Evolutionary conservation across 352 stramenopile species (phyloP), one percentile per base, ranked within the genome.

Genomic region (Pilasporangium apinafurcum): DNA sequence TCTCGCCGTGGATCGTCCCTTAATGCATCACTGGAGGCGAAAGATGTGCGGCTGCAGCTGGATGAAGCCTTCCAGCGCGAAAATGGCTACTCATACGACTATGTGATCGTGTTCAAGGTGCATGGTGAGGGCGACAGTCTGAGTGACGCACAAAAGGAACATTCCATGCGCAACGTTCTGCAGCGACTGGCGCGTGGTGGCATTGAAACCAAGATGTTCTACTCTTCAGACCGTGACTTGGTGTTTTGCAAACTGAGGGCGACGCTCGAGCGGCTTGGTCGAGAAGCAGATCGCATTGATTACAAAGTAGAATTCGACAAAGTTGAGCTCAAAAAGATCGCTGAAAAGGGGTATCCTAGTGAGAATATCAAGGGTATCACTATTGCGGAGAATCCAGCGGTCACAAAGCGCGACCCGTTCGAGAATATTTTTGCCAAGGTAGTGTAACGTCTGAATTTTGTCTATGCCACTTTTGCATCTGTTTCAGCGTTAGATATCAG

Each of bases 121-220:
- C 73, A 89, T 59, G 73, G 85, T 41, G 77, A 89, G 51, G 66
- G 48, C 35, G 61, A 61, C 6, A 53, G 75, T 45, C 62, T 89
- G 30, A 60, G 56, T 45, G 39, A 69, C 22, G 27, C 43, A 27
- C 77, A 89, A 44, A 89, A 86, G 52, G 68, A 86, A 28, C 65
- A 61, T 43, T 83, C 66, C 37, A 86, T 86, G 77, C 73, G 77
- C 53, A 71, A 54, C 13, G 72, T 89, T 26, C 64, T 89, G 25
- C 68, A 86, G 51, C 62, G 75, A 16, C 55, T 89, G 40, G 77
- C 73, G 18, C 59, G 59, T 25, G 77, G 71, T 24, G 77, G 77
- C 44, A 83, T 89, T 14, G 77, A 89, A 62, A 89, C 77, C 63
- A 86, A 86, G 53, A 86, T 89, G 71, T 89, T 86, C 33, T 86